Percentiles rank a stretch among this genome's conserved stretches.
phyloP scores from a whole-genome alignment of 352 stramenopile genomes.

The Pythium aphanidermatum region DNA sequence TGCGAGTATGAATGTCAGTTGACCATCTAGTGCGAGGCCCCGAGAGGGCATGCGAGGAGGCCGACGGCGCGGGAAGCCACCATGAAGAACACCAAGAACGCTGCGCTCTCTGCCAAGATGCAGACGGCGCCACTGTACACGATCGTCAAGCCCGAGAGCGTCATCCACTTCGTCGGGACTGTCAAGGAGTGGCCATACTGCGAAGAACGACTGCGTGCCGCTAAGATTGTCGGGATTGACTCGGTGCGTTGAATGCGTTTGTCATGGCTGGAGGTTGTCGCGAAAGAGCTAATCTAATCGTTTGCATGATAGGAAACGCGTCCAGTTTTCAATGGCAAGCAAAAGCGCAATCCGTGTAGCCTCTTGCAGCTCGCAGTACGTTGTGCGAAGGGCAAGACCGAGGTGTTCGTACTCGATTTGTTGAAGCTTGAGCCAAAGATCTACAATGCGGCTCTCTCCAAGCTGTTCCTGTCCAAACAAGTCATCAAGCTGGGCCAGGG shows the following conservation, averaged over 20 bases:
- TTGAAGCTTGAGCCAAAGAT: conserved; percentile 41
- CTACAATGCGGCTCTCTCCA: conserved; percentile 53
- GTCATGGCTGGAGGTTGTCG: not conserved
- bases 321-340: conserved; percentile 39
- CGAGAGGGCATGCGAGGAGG: conserved; percentile 14
- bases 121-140: conserved; percentile 49
- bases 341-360: conserved; percentile 35
- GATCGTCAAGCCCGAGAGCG: conserved; percentile 27
- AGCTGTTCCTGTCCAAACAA: conserved; percentile 57
- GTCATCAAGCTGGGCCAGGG: conserved; percentile 65
- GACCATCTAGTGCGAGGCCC: conserved; percentile 4
- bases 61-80: conserved; percentile 19
- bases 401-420: conserved; percentile 75
- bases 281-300: not conserved
- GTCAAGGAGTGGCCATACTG: conserved; percentile 46
- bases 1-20: not conserved
- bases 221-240: conserved; percentile 57
- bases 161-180: conserved; percentile 47
- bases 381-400: conserved; percentile 35
- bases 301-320: conserved; percentile 56
- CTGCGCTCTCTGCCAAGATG: conserved; percentile 26
- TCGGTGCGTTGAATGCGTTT: conserved; percentile 58
- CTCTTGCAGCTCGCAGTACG: conserved; percentile 65
- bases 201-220: conserved; percentile 32
- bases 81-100: conserved; percentile 26